Base-by-base conservation (phyloP, 129 eudicot genomes). In the Erigeron canadensis region DNA sequence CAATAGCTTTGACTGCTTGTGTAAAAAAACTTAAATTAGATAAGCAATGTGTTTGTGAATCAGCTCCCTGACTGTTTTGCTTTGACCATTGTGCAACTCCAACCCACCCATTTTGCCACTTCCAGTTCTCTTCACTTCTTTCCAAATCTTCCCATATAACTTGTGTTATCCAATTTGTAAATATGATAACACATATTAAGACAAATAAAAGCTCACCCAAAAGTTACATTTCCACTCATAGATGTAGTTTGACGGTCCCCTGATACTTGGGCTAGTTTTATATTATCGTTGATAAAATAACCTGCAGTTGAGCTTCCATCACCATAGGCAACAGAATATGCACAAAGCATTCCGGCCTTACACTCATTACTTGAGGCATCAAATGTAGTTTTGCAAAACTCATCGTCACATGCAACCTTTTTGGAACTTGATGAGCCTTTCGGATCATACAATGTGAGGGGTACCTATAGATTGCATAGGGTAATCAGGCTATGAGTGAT, bases 291-390 rank as follows among this genome's bases (percentile, higher is more conserved):
- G 63, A 94, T 84, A 73, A 87, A 94, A 79, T 75, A 87, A 64
- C 98, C 98, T 6, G 87, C 46, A 0, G 96, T 89, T 75, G 82
- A 61, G 81, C 98, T 94, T 63, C 98, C 98, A 60, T 94, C 98
- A 64, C 98, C 98, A 64, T 94, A 94, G 41, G 86, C 85, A 67
- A 90, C 88, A 50, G 85, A 42, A 75, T 89, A 94, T 38, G 86
- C 69, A 76, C 98, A 94, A 40, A 66, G 79, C 84, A 59, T 67
- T 41, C 89, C 97, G 8, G 62, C 79, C 65, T 73, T 81, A 81
- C 98, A 94, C 76, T 85, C 84, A 42, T 82, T 39, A 54, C 65
- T 62, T 18, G 78, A 77, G 48, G 79, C 69, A 19, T 38, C 72
- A 39, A 87, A 78, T 46, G 76, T 81, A 40, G 61, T 40, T 10